Percentiles rank a stretch among this genome's conserved stretches.
Conservation (phyloP, 2,329 filamentous ascomycete species). For the Mycosphaerella arachidis region DNA sequence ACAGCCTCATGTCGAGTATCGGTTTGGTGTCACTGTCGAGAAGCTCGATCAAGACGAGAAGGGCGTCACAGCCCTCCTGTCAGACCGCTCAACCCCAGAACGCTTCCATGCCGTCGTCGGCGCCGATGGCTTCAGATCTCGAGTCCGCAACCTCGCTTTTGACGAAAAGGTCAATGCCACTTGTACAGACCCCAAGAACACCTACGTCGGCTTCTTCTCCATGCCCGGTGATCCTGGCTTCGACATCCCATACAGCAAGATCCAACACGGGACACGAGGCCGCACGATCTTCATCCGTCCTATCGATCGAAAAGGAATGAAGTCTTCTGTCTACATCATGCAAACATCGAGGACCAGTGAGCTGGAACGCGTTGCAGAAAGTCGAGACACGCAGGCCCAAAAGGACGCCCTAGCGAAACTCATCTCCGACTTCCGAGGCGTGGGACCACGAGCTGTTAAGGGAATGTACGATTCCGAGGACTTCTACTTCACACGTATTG, state of each 20-base stretch:
- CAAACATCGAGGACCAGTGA: background rate
- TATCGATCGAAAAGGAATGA: constrained; percentile 7
- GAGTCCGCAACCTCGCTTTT: constrained; percentile 12
- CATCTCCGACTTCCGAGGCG: constrained; percentile 10
- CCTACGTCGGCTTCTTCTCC: constrained; percentile 25
- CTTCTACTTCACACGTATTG: constrained; percentile 45
- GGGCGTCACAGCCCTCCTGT: constrained; percentile 10
- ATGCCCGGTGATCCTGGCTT: constrained; percentile 17
- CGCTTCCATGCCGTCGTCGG: constrained; percentile 15
- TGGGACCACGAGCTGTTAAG: constrained; percentile 7
- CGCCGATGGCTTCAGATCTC: constrained; percentile 16
- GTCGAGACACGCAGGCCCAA: constrained; percentile 8
- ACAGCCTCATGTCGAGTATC: constrained; percentile 14
- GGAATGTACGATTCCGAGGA: constrained; percentile 29
- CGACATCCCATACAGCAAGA: constrained; percentile 15
- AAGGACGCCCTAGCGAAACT: constrained; percentile 7
- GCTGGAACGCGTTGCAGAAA: constrained; percentile 8
- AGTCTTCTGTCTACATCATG: constrained; percentile 12
- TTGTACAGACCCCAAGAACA: background rate
- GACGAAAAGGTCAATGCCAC: background rate
- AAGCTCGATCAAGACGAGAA: constrained; percentile 10
- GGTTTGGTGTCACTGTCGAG: constrained; percentile 13
- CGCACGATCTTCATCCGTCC: constrained; percentile 22
- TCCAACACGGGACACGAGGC: constrained; percentile 12
- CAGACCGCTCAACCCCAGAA: constrained; percentile 6